A percentile compares a stretch with the other conserved stretches of the same genome.
Evolutionary conservation across 2,329 filamentous ascomycete genomes (phyloP).

Genomic region (Botrytis porri): DNA sequence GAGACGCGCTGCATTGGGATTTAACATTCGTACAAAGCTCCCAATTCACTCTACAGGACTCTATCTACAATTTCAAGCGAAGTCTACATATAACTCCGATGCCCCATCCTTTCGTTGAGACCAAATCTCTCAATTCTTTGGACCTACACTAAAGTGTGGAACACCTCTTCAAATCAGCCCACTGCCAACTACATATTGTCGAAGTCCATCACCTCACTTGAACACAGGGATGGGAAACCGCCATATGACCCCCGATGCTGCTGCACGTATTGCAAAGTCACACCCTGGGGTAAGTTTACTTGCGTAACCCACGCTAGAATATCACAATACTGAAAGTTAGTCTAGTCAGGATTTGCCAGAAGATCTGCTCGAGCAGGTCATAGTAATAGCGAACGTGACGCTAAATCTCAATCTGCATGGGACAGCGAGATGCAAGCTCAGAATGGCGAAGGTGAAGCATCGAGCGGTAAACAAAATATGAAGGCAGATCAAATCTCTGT

Average conservation of each 20-base stretch:
- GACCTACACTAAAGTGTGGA: not conserved
- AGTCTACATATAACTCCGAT: not conserved
- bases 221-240: slow-evolving; percentile 1
- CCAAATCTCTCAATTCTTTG: not conserved
- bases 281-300: slow-evolving; percentile 7
- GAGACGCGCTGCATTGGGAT: not conserved
- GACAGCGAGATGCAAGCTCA: not conserved
- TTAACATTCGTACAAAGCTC: not conserved
- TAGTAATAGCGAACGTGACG: slow-evolving; percentile 1
- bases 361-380: slow-evolving; percentile 3
- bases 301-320: not conserved
- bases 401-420: not conserved
- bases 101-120: not conserved
- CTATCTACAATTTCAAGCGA: not conserved
- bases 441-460: not conserved
- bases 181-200: not conserved
- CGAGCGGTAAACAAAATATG: not conserved
- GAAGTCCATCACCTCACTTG: not conserved
- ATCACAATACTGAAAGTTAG: not conserved
- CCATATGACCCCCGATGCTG: not conserved
- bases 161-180: not conserved
- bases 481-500: not conserved
- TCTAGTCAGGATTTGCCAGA: slow-evolving; percentile 15
- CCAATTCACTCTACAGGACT: not conserved
- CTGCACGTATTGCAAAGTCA: slow-evolving; percentile 8